These are phyloP conservation scores for Yarrowia osloensis DNA, from an alignment of 805 yeast species.

Conservation along the genomic window DNA sequence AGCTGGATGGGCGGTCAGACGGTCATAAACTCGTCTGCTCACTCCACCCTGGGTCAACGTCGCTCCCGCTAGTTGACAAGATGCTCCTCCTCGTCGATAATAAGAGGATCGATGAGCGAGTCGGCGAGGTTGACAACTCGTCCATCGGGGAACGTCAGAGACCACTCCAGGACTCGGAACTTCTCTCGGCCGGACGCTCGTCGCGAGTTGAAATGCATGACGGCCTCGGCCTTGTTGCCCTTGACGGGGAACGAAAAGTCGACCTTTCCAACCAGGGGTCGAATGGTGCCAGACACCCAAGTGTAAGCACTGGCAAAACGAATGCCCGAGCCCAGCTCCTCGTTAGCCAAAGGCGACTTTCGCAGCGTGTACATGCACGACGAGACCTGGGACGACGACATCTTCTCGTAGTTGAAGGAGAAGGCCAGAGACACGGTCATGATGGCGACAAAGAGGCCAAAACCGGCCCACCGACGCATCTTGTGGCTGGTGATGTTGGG, in stretches of 20 bases:
- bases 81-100: conserved; percentile 40
- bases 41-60: too few relatives aligned
- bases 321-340: conserved; percentile 71
- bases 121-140: conserved; percentile 49
- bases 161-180: conserved; percentile 66
- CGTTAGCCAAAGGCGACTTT: conserved; percentile 65
- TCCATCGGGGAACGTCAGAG: conserved; percentile 53
- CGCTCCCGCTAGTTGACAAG: not conserved
- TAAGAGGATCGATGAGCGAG: conserved; percentile 48
- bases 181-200: conserved; percentile 60
- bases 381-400: conserved; percentile 82
- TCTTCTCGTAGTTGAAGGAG: conserved; percentile 90
- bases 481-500: conserved; percentile 58
- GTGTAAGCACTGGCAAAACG: conserved; percentile 75
- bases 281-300: conserved; percentile 84
- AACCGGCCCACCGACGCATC: conserved; percentile 54
- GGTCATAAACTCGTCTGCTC: not conserved
- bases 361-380: conserved; percentile 85
- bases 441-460: conserved; percentile 54
- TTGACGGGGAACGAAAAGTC: conserved; percentile 69
- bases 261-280: conserved; percentile 79
- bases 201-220: conserved; percentile 66
- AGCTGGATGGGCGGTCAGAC: not conserved
- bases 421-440: conserved; percentile 60
- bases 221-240: conserved; percentile 61